Conservation (phyloP, 2,329 filamentous ascomycete species). For the Helotiales sp. region DNA sequence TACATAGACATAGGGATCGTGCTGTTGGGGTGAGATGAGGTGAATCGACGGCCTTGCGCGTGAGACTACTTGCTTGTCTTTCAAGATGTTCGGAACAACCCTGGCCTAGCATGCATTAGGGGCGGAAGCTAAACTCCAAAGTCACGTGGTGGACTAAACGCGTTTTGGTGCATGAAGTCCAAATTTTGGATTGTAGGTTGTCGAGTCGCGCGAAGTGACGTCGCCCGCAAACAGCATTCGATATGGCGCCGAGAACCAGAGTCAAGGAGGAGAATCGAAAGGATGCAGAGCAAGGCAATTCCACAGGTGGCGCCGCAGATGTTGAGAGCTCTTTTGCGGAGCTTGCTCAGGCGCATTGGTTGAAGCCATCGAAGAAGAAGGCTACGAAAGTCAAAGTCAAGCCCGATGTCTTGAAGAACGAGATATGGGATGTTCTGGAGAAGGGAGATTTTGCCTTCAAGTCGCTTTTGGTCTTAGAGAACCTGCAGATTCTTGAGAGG, state of each 20-base stretch:
- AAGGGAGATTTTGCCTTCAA: slow-evolving; percentile 78
- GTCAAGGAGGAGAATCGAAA: slow-evolving; percentile 40
- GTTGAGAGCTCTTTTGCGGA: slow-evolving; percentile 75
- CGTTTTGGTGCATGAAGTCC: slow-evolving; percentile 19
- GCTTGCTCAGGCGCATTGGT: slow-evolving; percentile 85
- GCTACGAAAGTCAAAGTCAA: slow-evolving; percentile 73
- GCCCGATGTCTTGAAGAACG: slow-evolving; percentile 78
- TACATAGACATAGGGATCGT: not conserved
- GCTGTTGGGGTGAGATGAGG: not conserved
- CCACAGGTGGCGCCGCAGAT: slow-evolving; percentile 71
- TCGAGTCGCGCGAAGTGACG: slow-evolving; percentile 20
- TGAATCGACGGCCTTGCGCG: not conserved
- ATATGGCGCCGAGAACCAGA: slow-evolving; percentile 42
- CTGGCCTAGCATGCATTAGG: slow-evolving; percentile 7
- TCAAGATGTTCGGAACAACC: not conserved
- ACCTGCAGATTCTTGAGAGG: slow-evolving; percentile 87
- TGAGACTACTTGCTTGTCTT: not conserved
- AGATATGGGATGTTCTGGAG: slow-evolving; percentile 89
- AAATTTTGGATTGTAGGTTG: not conserved
- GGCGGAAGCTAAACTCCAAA: slow-evolving; percentile 15
- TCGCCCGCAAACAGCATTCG: slow-evolving; percentile 23
- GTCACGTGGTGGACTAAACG: slow-evolving; percentile 10
- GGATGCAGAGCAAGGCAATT: slow-evolving; percentile 54
- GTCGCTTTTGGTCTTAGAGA: slow-evolving; percentile 83
- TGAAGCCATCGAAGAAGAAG: slow-evolving; percentile 67